Evolutionary conservation across 148 eudicot genomes (phyloP).

Genomic region (Camellia lanceoleosa): DNA sequence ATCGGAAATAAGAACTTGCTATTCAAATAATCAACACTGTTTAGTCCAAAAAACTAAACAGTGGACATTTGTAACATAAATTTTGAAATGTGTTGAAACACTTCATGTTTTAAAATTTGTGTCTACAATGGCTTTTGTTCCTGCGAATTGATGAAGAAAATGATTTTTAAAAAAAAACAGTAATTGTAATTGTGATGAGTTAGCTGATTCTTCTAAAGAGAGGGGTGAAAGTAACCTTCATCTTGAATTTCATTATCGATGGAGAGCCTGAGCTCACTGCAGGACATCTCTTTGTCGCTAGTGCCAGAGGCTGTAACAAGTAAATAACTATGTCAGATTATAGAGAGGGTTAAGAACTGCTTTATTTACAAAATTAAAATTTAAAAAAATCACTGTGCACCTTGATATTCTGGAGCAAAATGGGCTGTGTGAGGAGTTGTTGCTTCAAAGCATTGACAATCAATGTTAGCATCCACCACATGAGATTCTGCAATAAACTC

Average conservation of each 20-base stretch:
- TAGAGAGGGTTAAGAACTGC: not conserved
- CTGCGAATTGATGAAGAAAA: not conserved
- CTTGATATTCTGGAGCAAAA: slow-evolving; percentile 1
- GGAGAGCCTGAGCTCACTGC: not conserved
- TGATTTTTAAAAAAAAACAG: not conserved
- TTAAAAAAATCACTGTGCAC: not conserved
- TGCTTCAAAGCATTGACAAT: not conserved
- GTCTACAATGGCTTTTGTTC: not conserved
- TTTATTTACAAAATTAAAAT: not conserved
- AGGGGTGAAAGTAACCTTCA: not conserved
- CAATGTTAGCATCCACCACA: not conserved
- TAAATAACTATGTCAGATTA: not conserved
- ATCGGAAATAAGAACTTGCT: too few relatives aligned
- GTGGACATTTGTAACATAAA: too few relatives aligned
- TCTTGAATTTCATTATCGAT: not conserved
- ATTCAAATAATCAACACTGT: too few relatives aligned
- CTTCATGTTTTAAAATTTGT: too few relatives aligned
- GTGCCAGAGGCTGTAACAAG: slow-evolving; percentile 3
- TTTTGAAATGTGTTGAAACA: too few relatives aligned
- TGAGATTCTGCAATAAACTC: not conserved
- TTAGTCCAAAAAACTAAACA: too few relatives aligned
- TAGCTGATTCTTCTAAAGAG: not conserved
- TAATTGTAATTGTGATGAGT: not conserved
- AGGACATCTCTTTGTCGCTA: not conserved
- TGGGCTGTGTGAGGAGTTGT: not conserved